Evolutionary conservation across 768 basidiomycete species (phyloP), one percentile per base, ranked within the genome.

Genomic region (Tricholomella constricta): DNA sequence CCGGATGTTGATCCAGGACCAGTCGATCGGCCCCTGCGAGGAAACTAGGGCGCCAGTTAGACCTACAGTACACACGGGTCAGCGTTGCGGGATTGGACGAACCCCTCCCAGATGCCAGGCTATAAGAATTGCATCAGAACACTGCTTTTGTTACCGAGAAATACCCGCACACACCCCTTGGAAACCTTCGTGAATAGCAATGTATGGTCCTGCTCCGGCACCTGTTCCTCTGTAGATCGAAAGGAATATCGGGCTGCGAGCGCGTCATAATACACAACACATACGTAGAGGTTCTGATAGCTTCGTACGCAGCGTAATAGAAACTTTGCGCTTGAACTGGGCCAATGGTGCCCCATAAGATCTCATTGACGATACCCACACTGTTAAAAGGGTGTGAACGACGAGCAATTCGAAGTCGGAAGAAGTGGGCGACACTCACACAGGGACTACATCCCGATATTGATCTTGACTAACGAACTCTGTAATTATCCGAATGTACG

Each of bases 401-500:
- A 19, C 7, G 20, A 20, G 25, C 29, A 43, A 2, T 37, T 7
- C 12, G 11, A 31, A 42, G 52, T 40, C 35, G 29, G 55, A 55
- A 53, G 37, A 47, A 45, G 15, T 40, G 45, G 26, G 26, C 19
- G 17, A 17, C 15, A 52, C 75, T 77, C 62, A 62, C 61, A 59
- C 49, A 42, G 45, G 52, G 4, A 59, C 55, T 29, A 57, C 82
- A 75, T 59, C 60, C 26, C 58, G 63, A 52, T 73, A 74, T 51
- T 74, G 64, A 15, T 86, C 82, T 66, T 92, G 89, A 3, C 82
- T 80, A 66, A 95, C 85, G 74, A 95, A 96, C 71, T 90, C 86
- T 42, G 82, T 79, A 57, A 90, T 69, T 31, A 86, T 77, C 22
- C 92, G 81, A 55, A 94, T 84, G 60, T 88, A 86, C 65, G 88